phyloP scores from a whole-genome alignment of 768 basidiomycete species.

The Auriscalpium microsporum region DNA sequence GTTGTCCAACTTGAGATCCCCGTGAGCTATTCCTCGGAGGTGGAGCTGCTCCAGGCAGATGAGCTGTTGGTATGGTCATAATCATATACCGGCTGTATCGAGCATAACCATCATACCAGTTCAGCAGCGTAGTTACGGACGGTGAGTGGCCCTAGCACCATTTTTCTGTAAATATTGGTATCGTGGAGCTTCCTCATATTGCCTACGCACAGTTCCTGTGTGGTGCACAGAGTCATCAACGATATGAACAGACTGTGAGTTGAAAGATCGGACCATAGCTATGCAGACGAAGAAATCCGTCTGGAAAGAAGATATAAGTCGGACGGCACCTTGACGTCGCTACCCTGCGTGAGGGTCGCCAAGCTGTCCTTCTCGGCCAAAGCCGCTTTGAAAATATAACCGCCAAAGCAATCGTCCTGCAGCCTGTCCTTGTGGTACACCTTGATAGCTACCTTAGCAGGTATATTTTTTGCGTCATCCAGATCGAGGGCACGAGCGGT shows the following conservation, averaged over 20 bases:
- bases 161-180: not conserved
- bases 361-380: not conserved
- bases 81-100: not conserved
- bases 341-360: not conserved
- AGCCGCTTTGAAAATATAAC: not conserved
- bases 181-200: not conserved
- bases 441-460: not conserved
- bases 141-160: not conserved
- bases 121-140: not conserved
- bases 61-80: not conserved
- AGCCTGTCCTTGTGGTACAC: not conserved
- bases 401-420: not conserved
- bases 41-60: not conserved
- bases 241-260: not conserved
- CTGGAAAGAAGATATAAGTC: not conserved
- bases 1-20: not conserved
- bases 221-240: not conserved
- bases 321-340: not conserved
- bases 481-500: not conserved
- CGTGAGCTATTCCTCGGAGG: not conserved
- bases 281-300: not conserved
- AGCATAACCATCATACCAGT: not conserved
- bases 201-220: not conserved
- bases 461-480: not conserved
- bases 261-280: not conserved